A percentile compares a stretch with the other conserved stretches of the same genome.
Conservation (phyloP, 2,329 filamentous ascomycete genomes). For the Phaeophleospora eucalypticola region DNA sequence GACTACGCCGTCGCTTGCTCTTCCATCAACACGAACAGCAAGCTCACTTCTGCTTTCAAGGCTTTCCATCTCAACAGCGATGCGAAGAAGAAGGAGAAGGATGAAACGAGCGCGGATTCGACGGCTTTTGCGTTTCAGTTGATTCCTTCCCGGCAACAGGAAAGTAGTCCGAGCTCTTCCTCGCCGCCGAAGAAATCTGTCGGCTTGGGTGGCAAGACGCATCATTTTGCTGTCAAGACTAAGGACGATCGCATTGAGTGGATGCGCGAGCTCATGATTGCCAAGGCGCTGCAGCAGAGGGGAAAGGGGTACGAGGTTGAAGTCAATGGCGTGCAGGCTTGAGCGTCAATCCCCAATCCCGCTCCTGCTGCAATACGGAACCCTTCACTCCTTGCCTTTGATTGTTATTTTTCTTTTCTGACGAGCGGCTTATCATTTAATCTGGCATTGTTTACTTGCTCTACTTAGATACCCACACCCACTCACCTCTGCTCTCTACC, state of each 20-base stretch:
- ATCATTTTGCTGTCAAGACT: conserved; percentile 86
- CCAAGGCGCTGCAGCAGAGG: conserved; percentile 81
- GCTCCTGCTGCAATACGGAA: not conserved
- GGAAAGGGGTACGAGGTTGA: conserved; percentile 77
- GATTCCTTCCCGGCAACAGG: conserved; percentile 54
- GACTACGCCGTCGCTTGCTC: conserved; percentile 86
- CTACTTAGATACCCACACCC: no score
- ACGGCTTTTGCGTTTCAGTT: conserved; percentile 79
- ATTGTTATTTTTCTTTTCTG: not conserved
- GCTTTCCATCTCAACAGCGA: conserved; percentile 49
- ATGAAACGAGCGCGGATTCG: conserved; percentile 37
- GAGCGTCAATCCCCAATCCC: not conserved
- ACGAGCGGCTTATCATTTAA: not conserved
- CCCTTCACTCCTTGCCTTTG: not conserved
- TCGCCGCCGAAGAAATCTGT: conserved; percentile 32
- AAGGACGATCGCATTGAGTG: conserved; percentile 93
- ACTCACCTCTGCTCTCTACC: no score
- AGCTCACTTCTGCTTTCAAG: conserved; percentile 84
- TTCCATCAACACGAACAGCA: conserved; percentile 67
- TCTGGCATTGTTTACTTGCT: no score
- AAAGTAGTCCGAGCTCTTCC: not conserved
- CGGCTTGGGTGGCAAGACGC: conserved; percentile 58
- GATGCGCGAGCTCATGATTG: conserved; percentile 92
- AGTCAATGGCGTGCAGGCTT: conserved; percentile 58
- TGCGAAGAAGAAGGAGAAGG: conserved; percentile 39